phyloP scores from a whole-genome alignment of 2,329 filamentous ascomycete species.

The Cordyceps tenuipes region DNA sequence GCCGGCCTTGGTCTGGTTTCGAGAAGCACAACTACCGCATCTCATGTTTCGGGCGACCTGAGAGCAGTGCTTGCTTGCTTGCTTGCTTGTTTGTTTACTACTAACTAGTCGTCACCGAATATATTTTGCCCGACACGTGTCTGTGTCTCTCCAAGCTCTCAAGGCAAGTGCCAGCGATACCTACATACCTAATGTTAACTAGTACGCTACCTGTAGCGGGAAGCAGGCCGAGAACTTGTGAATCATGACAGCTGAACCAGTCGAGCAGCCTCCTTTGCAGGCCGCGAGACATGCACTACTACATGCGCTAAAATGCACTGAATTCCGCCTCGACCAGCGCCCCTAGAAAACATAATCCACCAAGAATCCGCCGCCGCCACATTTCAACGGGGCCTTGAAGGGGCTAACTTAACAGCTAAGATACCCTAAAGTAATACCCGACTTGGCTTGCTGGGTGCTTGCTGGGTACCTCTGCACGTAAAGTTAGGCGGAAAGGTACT shows the following conservation, averaged over 20 bases:
- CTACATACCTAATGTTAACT: too few relatives aligned
- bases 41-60: conserved; percentile 10
- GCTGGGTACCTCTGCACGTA: background rate
- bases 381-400: background rate
- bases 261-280: background rate
- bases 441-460: background rate
- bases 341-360: background rate
- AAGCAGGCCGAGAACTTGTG: background rate
- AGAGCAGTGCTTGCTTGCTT: background rate
- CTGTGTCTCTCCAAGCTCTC: background rate
- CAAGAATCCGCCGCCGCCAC: background rate
- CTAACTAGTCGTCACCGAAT: background rate
- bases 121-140: conserved; percentile 1
- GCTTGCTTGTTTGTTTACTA: background rate
- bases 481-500: too few relatives aligned
- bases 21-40: conserved; percentile 7
- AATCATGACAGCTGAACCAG: background rate
- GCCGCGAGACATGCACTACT: background rate
- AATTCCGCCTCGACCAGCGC: background rate
- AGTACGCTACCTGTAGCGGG: too few relatives aligned
- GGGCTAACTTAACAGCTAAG: background rate
- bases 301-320: background rate
- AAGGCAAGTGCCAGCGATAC: background rate
- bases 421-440: too few relatives aligned
- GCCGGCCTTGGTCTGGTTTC: background rate